Evolutionary conservation across 73 alveolate species (phyloP).

Genomic region (Durusdinium trenchii): DNA sequence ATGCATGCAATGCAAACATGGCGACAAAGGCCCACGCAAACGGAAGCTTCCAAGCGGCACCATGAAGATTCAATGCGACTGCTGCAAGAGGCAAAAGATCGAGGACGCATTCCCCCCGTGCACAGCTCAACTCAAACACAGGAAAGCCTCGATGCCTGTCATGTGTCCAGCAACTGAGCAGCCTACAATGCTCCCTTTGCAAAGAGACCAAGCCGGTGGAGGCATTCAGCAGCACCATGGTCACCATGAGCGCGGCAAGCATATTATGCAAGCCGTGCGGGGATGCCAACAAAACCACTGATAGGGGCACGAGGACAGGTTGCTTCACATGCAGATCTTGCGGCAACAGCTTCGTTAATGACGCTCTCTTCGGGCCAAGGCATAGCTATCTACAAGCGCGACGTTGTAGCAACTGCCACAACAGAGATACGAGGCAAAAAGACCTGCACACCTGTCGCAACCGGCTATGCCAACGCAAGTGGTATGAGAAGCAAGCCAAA

Average conservation of each 20-base stretch:
- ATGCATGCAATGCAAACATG: background rate
- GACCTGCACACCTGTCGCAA: constrained; percentile 36
- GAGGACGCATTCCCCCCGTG: background rate
- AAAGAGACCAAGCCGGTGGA: background rate
- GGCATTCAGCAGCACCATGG: background rate
- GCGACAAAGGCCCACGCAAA: background rate
- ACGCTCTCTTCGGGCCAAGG: background rate
- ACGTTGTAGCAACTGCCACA: background rate
- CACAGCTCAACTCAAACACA: background rate
- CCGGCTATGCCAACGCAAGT: background rate
- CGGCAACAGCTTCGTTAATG: background rate
- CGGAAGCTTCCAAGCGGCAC: background rate
- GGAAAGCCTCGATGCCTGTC: constrained; percentile 22
- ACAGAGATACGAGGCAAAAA: background rate
- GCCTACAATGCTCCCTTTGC: background rate
- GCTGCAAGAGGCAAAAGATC: background rate
- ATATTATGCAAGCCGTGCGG: background rate
- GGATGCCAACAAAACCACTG: background rate
- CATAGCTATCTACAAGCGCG: background rate
- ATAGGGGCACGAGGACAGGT: background rate
- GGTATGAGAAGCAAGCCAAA: background rate
- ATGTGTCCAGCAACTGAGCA: background rate
- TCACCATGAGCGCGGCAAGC: background rate
- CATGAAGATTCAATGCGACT: background rate
- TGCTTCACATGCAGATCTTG: background rate